These are phyloP conservation scores for barley (Hordeum vulgare) DNA, from an alignment of 176 grass and related monocot genomes.

Conservation along the genomic window MorexV3_pseudomolecules_assembly NC_058523.1:53352627-53353126, in stretches of 20 bases:
- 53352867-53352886: background rate
- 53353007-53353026: background rate
- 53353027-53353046: background rate
- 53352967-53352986: background rate
- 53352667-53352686: slow-evolving; percentile 63
- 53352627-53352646: slow-evolving; percentile 57
- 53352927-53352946: background rate
- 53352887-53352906: background rate
- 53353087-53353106: background rate
- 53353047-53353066: background rate
- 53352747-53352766: slow-evolving; percentile 70
- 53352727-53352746: slow-evolving; percentile 64
- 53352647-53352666: slow-evolving; percentile 44
- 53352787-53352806: slow-evolving; percentile 79
- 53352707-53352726: slow-evolving; percentile 72
- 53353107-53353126: background rate
- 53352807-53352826: slow-evolving; percentile 58
- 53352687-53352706: slow-evolving; percentile 53
- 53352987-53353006: background rate
- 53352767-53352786: slow-evolving; percentile 67
- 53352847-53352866: slow-evolving; percentile 26
- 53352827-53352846: slow-evolving; percentile 36
- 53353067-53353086: background rate
- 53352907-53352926: background rate
- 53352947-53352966: background rate